Evolutionary conservation across 2,329 filamentous ascomycete genomes (phyloP).

Genomic region (Arthrobotrys conoides): DNA sequence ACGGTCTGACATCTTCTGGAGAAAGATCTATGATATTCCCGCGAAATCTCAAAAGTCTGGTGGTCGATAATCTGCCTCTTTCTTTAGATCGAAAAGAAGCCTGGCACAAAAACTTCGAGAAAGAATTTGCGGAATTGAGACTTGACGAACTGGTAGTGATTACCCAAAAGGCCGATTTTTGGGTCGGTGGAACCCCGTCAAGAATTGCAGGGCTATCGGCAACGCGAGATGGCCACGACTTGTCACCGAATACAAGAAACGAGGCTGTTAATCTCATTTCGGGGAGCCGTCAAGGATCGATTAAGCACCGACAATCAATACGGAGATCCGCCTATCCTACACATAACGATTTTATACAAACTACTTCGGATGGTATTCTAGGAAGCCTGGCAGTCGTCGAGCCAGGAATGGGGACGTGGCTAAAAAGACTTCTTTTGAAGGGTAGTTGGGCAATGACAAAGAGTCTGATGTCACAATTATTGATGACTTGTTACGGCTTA

Average conservation of each 20-base stretch:
- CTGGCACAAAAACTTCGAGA: slow-evolving; percentile 53
- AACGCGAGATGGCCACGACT: slow-evolving; percentile 35
- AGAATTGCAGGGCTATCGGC: slow-evolving; percentile 6
- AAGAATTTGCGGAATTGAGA: slow-evolving; percentile 32
- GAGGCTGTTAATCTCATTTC: slow-evolving; percentile 48
- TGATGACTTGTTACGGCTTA: slow-evolving; percentile 40
- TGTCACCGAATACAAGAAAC: slow-evolving; percentile 50
- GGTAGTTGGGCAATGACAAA: slow-evolving; percentile 55
- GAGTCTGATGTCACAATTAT: slow-evolving; percentile 29
- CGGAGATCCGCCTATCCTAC: not conserved
- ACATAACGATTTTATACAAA: not conserved
- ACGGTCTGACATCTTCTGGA: not conserved
- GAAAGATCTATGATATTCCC: slow-evolving; percentile 38
- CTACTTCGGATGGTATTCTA: not conserved
- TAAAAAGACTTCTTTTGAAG: slow-evolving; percentile 52
- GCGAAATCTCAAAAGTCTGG: slow-evolving; percentile 53
- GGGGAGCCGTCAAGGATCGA: not conserved
- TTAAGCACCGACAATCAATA: not conserved
- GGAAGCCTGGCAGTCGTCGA: not conserved
- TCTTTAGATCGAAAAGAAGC: slow-evolving; percentile 45
- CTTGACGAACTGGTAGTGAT: slow-evolving; percentile 53
- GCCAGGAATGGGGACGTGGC: slow-evolving; percentile 46
- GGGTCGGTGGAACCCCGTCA: slow-evolving; percentile 30
- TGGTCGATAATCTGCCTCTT: slow-evolving; percentile 48
- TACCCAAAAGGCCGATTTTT: slow-evolving; percentile 47